These are phyloP conservation scores for Scenedesmus sp. DNA, from an alignment of 163 green algal species.

Conservation along the genomic window DNA sequence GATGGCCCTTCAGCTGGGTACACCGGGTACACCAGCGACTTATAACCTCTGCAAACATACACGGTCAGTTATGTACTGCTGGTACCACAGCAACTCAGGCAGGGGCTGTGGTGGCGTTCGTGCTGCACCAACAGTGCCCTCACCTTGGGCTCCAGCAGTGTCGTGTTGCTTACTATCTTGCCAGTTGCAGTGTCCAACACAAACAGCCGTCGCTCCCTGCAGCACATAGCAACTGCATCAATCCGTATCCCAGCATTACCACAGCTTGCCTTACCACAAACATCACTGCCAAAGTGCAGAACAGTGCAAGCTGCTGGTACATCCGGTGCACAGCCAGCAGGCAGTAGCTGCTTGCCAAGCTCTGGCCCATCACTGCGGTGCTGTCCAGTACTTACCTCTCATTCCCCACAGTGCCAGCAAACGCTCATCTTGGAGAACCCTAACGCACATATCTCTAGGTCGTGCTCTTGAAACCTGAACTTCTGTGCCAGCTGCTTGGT, in stretches of 20 bases:
- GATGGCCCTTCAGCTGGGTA: too few relatives aligned
- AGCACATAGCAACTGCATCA: background rate
- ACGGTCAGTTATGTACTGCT: too few relatives aligned
- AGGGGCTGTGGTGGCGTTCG: background rate
- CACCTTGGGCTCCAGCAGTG: conserved; percentile 45
- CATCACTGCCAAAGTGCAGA: background rate
- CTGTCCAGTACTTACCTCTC: conserved; percentile 40
- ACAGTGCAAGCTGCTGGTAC: background rate
- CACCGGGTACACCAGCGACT: too few relatives aligned
- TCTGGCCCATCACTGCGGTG: too few relatives aligned
- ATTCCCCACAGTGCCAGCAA: conserved; percentile 64
- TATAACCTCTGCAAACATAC: too few relatives aligned
- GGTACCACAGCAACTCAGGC: too few relatives aligned
- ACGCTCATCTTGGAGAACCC: conserved; percentile 64
- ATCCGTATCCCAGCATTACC: background rate
- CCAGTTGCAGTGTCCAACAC: conserved; percentile 65
- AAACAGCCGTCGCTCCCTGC: conserved; percentile 66
- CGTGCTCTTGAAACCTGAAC: conserved; percentile 72
- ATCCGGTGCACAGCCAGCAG: background rate
- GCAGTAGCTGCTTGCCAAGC: background rate
- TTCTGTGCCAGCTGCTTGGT: conserved; percentile 13
- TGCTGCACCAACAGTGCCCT: background rate
- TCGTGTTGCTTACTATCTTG: conserved; percentile 67
- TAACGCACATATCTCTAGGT: conserved; percentile 62
- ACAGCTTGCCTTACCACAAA: background rate